A percentile compares a stretch with the other conserved stretches of the same genome.
These are phyloP conservation scores for Athelia sp. DNA, from an alignment of 1,284 basidiomycete species.

Conservation along the genomic window DNA sequence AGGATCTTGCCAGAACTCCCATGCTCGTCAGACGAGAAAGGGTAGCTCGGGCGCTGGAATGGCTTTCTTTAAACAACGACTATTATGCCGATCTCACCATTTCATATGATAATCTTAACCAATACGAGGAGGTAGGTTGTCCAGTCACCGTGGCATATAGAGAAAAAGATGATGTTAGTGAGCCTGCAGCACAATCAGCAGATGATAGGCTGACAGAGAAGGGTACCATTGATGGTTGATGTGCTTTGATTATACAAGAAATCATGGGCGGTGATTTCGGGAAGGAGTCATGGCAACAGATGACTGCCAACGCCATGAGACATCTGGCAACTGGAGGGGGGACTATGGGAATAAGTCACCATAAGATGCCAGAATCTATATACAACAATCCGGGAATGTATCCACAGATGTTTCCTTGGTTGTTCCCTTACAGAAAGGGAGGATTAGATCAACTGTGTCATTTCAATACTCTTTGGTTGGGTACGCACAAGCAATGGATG, in stretches of 20 bases:
- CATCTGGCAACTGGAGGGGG: conserved; percentile 13
- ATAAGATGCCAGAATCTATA: conserved; percentile 10
- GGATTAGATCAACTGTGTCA: conserved; percentile 12
- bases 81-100: conserved; percentile 21
- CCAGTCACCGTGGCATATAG: conserved; percentile 16
- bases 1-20: conserved; percentile 23
- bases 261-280: conserved; percentile 9
- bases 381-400: conserved; percentile 22
- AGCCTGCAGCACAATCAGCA: no score
- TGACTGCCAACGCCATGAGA: conserved; percentile 11
- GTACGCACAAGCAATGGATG: conserved; percentile 18
- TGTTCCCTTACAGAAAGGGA: conserved; percentile 22
- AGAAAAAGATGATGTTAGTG: no score
- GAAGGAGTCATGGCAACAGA: conserved; percentile 2
- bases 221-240: conserved; percentile 10
- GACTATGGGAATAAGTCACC: conserved; percentile 14
- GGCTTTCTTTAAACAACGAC: conserved; percentile 24
- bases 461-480: neutral
- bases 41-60: conserved; percentile 19
- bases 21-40: conserved; percentile 20
- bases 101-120: conserved; percentile 15
- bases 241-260: conserved; percentile 16
- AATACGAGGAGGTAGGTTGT: conserved; percentile 14
- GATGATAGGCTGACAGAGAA: conserved; percentile 9
- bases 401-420: conserved; percentile 24